Base-by-base conservation (phyloP, 1,284 basidiomycete species). In the Rugosomyces carneus region DNA sequence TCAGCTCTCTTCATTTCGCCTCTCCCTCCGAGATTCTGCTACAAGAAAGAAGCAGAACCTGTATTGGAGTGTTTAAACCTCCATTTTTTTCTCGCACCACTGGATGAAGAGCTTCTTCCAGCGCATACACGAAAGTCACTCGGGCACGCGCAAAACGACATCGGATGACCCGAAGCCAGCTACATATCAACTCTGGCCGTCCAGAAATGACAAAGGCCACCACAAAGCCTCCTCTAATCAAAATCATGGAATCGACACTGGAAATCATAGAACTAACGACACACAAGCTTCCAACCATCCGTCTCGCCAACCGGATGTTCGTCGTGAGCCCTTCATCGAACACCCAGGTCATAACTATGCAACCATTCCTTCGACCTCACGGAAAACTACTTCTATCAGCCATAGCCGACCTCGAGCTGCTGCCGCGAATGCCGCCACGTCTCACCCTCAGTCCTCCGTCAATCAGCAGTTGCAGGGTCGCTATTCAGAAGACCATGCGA, bases 71-170 rank as follows among this genome's bases (percentile, higher is more conserved):
- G 45, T 41, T 42, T 37, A 29, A 26, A 36, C 48, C 52, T 53
- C 44, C 47, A 40, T 43, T 35, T 50, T 48, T 48, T 47, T n/a
- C 51, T 44, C 37, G 52, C 44, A 47, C 49, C 58, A 60, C 66
- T 72, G 70, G 58, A 75, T 75, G 73, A 74, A 71, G 68, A 66
- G 63, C 66, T 70, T 73, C 63, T 71, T 73, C 57, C 69, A 69
- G 60, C 69, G 71, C 53, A 66, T 63, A 57, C 63, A 65, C 57
- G 71, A 72, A 54, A 61, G 60, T 60, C 68, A 67, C 51, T 56
- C 68, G 49, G 65, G 65, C 61, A 57, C 63, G 49, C 63, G 59
- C 49, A 69, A 66, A 61, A 59, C 64, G 57, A 56, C 62, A 52
- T 55, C 64, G 50, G 64, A 62, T 57, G 66, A 67, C 48, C 51